Base-by-base conservation (phyloP, 108 stramenopile genomes). In the Nitzschia sp. region DNA sequence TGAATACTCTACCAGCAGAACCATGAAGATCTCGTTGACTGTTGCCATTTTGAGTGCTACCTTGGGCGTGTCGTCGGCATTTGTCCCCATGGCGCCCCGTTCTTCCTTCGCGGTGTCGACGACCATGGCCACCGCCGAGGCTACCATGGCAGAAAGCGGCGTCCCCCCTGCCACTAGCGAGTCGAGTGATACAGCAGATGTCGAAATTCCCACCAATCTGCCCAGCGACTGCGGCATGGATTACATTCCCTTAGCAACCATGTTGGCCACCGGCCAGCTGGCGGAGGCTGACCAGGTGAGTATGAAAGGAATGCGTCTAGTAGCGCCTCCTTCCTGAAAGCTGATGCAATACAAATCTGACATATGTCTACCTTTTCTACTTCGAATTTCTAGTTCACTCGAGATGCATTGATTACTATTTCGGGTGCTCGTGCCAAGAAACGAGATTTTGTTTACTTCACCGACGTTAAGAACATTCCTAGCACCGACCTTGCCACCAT, bases 391-490 rank as follows among this genome's bases (percentile, higher is more conserved):
- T 71, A 95, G 86, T 95, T 98, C 70, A 98, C 97, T 31, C 88
- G 97, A 30, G 97, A 98, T 83, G 95, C 95, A 24, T 80, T 98
- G 42, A 97, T 98, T 55, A 80, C 66, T 31, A 81, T 97, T 35
- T 92, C 96, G 26, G 97, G 97, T 30, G 83, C 86, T 51, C 90
- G 92, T 54, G 94, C 70, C 15, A 85, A 84, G 63, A 94, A 93
- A 33, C 85, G 96, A n/a, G 83, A 88, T 62, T 98, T 96, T 77
- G 98, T 98, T 25, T 98, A 98, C 77, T 98, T 91, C 73, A 98
- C 98, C 11, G 96, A 98, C 78, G 98, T 97, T 6, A 95, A 96
- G 75, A 72, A 82, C 48, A 96, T 98, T 48, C 95, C 92, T 6
- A 79, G 69, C 47, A 94, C 84, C 18, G 98, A 97, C 72, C 65